phyloP scores from a whole-genome alignment of 1,284 basidiomycete genomes.

The Pholiota adiposa region DNA sequence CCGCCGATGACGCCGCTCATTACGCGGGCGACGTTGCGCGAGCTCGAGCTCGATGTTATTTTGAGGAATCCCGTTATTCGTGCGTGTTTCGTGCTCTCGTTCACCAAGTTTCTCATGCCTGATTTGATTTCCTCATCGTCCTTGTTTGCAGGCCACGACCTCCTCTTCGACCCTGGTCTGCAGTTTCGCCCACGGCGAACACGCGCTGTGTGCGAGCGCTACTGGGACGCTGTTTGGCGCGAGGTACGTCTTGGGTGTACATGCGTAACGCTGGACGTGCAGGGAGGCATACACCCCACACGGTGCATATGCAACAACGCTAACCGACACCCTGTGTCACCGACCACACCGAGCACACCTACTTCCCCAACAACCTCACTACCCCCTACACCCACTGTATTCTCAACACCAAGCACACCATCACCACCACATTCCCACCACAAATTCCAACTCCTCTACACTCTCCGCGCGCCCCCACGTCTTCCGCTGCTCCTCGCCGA shows the following conservation, averaged over 20 bases:
- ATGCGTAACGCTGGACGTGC: constrained; percentile 72
- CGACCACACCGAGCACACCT: background rate
- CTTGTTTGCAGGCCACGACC: constrained; percentile 76
- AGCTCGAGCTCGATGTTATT: constrained; percentile 86
- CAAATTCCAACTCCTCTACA: constrained; percentile 48
- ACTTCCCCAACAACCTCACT: constrained; percentile 3
- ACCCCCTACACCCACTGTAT: constrained; percentile 20
- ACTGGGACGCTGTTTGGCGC: constrained; percentile 82
- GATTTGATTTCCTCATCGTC: constrained; percentile 16
- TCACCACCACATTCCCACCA: constrained; percentile 40
- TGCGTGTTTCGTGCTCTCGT: constrained; percentile 43
- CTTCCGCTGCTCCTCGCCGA: constrained; percentile 77
- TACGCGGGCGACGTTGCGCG: constrained; percentile 82
- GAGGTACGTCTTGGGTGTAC: constrained; percentile 86
- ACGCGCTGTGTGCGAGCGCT: constrained; percentile 76
- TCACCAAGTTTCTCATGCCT: constrained; percentile 19
- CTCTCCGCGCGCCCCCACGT: constrained; percentile 74
- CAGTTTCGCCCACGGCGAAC: constrained; percentile 80
- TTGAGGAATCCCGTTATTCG: constrained; percentile 89
- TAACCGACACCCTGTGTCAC: background rate
- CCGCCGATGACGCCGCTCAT: constrained; percentile 79
- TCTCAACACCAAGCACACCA: background rate
- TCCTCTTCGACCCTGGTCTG: constrained; percentile 83
- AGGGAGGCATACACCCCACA: constrained; percentile 53
- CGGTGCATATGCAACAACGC: constrained; percentile 55